Conservation (phyloP, 1,284 basidiomycete genomes). For the Meira nashicola region DNA sequence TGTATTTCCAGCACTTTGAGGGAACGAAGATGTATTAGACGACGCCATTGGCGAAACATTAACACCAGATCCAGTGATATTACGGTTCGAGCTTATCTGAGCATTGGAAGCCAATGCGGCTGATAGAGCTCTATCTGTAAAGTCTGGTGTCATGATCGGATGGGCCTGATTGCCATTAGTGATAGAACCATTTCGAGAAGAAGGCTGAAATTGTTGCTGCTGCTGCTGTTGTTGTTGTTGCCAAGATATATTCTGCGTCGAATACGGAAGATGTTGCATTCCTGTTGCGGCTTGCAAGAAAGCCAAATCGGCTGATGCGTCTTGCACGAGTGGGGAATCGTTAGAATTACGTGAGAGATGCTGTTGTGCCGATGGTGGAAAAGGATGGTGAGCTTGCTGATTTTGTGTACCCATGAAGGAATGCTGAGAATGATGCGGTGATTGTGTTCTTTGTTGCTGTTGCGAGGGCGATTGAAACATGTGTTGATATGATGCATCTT, state of each 20-base stretch:
- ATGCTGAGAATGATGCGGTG: not conserved
- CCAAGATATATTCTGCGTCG: not conserved
- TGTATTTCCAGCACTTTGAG: constrained; percentile 21
- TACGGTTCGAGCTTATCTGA: constrained; percentile 21
- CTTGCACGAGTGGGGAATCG: not conserved
- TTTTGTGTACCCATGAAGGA: constrained; percentile 2
- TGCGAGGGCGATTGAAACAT: not conserved
- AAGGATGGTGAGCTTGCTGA: not conserved
- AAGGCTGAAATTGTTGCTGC: constrained; percentile 8
- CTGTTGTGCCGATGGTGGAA: not conserved
- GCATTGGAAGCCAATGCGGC: constrained; percentile 35
- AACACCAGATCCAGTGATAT: not conserved
- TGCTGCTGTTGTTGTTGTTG: not conserved
- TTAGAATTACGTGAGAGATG: not conserved
- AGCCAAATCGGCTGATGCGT: not conserved
- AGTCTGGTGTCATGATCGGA: constrained; percentile 19
- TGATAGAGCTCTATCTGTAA: constrained; percentile 33
- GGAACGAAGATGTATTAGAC: not conserved
- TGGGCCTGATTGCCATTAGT: too few relatives aligned
- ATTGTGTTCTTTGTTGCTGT: not conserved
- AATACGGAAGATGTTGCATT: not conserved
- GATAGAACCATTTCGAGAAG: too few relatives aligned
- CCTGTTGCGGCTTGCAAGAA: not conserved
- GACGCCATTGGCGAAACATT: not conserved
- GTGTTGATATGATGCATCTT: not conserved